These are phyloP conservation scores for Adansonia grandidieri DNA, from an alignment of 441 rosid species.

Conservation along the genomic window DNA sequence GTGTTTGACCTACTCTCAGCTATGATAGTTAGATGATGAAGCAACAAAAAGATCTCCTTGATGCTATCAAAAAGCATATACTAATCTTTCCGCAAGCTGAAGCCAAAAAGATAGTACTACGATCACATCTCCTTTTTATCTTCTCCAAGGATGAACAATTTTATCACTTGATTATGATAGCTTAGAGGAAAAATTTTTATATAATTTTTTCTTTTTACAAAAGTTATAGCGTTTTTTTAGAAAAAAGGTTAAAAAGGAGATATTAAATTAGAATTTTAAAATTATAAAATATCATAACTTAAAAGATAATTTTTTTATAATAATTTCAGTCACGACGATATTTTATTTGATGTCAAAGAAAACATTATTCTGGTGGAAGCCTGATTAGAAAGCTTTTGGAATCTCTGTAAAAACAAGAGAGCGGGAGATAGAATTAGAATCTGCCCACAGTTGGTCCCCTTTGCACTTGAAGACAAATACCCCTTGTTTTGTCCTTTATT, in stretches of 20 bases:
- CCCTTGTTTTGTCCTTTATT: slow-evolving; percentile 17
- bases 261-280: no score
- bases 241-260: no score
- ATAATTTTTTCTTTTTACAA: no score
- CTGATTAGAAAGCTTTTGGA: not conserved
- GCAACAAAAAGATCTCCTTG: not conserved
- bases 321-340: not conserved
- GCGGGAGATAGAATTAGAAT: not conserved
- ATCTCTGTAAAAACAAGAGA: not conserved
- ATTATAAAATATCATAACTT: no score
- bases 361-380: slow-evolving; percentile 17
- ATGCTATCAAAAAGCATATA: not conserved
- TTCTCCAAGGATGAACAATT: not conserved
- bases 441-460: slow-evolving; percentile 5
- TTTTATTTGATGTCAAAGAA: not conserved
- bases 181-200: not conserved
- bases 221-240: no score
- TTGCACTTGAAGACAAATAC: not conserved
- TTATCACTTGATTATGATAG: not conserved
- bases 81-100: not conserved
- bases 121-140: not conserved
- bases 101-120: not conserved
- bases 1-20: not conserved
- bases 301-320: not conserved
- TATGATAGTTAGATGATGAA: slow-evolving; percentile 9